Evolutionary conservation across 73 alveolate genomes (phyloP), one percentile per base, ranked within the genome.

Genomic region (Paramecium primaurelia): DNA sequence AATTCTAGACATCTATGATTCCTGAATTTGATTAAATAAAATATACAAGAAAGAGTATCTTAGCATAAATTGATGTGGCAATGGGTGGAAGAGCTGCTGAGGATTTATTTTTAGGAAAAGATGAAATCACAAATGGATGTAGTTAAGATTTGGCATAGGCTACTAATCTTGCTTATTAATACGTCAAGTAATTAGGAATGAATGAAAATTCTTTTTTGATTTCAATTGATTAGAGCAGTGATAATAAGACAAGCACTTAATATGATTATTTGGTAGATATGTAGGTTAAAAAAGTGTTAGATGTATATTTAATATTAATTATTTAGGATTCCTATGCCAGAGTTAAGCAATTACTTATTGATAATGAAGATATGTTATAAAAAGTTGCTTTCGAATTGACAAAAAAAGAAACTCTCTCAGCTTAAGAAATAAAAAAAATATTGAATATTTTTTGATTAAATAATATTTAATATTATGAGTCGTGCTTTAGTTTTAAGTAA

Each of bases 51-150:
- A 92, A 96, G 51, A 88, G 91, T 83, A 96, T 96, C 37, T 71
- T 95, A 10, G 98, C 97, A 16, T 93, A 92, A 38, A 95, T 96
- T 37, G 99, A 96, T 83, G 96, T 94, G 2, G 97, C 98, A 8
- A 89, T 96, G 97, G 99, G 99, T 6, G 99, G 99, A 25, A 96
- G 97, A 59, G 96, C 97, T 28, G 99, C 98, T 86, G 99, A 96
- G 77, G 93, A 94, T 16, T 30, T 96, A 22, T 95, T 94, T 93
- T 20, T 95, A 34, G 99, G 99, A 3, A 91, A 86, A 6, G 95
- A 94, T 28, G 68, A 92, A 18, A 92, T 96, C 16, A 93, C 98
- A 6, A 60, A 95, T 28, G 98, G 99, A 30, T 96, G 99, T 64
- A 93, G 96, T 47, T 59, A 93, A 37, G 99, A 95, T 86, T 92